A percentile compares a stretch with the other conserved stretches of the same genome.
These are phyloP conservation scores for Tetrapisispora pingtungensis DNA, from an alignment of 805 yeast species.

Conservation along the genomic window DNA sequence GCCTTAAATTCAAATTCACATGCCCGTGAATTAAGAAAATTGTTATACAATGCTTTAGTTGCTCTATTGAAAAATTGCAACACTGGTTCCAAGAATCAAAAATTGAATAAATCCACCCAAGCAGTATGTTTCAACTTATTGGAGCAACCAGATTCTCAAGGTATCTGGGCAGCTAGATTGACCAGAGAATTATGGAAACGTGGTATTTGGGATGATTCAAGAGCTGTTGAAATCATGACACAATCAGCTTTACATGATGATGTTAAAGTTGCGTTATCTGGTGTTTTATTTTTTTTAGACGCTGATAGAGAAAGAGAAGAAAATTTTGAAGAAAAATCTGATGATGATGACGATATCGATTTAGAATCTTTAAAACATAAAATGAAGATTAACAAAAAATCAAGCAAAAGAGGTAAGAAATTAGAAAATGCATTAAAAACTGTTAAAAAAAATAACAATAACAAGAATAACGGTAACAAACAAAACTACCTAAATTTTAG, in stretches of 20 bases:
- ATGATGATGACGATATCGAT: slow-evolving; percentile 64
- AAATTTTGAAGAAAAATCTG: slow-evolving; percentile 59
- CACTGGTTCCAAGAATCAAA: slow-evolving; percentile 82
- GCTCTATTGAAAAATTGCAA: slow-evolving; percentile 74
- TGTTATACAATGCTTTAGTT: slow-evolving; percentile 70
- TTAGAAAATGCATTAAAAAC: slow-evolving; percentile 63
- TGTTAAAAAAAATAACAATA: slow-evolving; percentile 53
- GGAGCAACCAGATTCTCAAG: slow-evolving; percentile 71
- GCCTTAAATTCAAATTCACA: slow-evolving; percentile 43
- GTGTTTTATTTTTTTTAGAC: slow-evolving; percentile 83
- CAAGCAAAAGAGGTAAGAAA: slow-evolving; percentile 70
- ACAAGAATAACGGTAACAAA: slow-evolving; percentile 44
- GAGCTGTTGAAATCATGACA: slow-evolving; percentile 96
- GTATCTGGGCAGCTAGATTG: slow-evolving; percentile 91
- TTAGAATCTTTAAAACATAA: slow-evolving; percentile 67
- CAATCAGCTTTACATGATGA: slow-evolving; percentile 89
- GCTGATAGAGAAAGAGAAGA: slow-evolving; percentile 79
- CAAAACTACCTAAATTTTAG: slow-evolving; percentile 67
- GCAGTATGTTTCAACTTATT: slow-evolving; percentile 81
- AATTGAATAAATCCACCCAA: slow-evolving; percentile 81
- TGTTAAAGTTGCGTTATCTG: slow-evolving; percentile 76
- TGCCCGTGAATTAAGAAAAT: slow-evolving; percentile 73
- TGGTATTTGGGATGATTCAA: slow-evolving; percentile 95
- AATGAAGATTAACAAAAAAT: slow-evolving; percentile 72
- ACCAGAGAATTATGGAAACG: slow-evolving; percentile 96